Conservation (phyloP, 2,329 filamentous ascomycete genomes). For the Colletotrichum acutatum region DNA sequence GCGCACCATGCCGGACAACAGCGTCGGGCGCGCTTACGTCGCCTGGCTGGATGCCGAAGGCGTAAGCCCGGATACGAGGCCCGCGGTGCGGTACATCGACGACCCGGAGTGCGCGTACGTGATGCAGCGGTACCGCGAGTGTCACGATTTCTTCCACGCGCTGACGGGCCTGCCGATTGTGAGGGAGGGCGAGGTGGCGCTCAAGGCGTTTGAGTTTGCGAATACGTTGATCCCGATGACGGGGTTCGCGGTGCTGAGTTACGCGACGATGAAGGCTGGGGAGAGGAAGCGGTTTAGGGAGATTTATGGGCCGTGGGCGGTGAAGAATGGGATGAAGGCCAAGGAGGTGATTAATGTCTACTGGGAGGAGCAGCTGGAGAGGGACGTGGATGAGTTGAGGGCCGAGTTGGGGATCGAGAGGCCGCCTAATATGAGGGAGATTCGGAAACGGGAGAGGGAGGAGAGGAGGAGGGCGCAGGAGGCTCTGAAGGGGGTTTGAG, state of each 20-base stretch:
- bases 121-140: constrained; percentile 97
- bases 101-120: constrained; percentile 97
- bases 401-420: constrained; percentile 83
- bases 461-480: constrained; percentile 75
- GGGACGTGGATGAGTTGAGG: constrained; percentile 81
- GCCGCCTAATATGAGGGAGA: constrained; percentile 85
- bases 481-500: constrained; percentile 19
- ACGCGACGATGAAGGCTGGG: constrained; percentile 84
- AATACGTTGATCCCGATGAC: constrained; percentile 98
- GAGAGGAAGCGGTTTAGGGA: constrained; percentile 80
- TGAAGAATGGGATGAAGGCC: constrained; percentile 80
- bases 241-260: constrained; percentile 84
- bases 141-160: constrained; percentile 97
- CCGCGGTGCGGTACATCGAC: constrained; percentile 88
- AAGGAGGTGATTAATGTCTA: constrained; percentile 95
- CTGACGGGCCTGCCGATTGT: constrained; percentile 90
- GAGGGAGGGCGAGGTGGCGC: constrained; percentile 95
- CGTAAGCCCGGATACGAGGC: constrained; percentile 90
- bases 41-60: constrained; percentile 94
- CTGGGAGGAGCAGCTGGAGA: constrained; percentile 94
- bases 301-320: constrained; percentile 90
- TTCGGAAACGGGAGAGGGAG: constrained; percentile 76
- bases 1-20: constrained; percentile 76
- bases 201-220: constrained; percentile 97
- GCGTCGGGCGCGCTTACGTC: constrained; percentile 85